Conservation (phyloP, 768 basidiomycete genomes). For the Auricularia sp. region DNA sequence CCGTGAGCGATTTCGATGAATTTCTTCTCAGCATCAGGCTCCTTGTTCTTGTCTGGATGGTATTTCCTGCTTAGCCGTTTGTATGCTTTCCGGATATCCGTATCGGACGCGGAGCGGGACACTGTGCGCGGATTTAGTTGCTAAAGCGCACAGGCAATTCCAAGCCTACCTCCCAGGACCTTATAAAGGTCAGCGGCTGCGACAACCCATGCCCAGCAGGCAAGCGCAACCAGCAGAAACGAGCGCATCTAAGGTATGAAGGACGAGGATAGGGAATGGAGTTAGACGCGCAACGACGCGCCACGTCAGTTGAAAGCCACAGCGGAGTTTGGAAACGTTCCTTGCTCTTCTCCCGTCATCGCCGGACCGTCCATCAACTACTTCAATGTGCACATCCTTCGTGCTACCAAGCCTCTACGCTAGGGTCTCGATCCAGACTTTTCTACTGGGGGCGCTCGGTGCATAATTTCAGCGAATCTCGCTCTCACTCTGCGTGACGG, state of each 20-base stretch:
- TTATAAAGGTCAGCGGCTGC: constrained; percentile 72
- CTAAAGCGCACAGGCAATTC: not conserved
- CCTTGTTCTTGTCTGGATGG: constrained; percentile 95
- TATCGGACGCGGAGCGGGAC: constrained; percentile 69
- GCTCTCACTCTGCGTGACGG: too few relatives aligned
- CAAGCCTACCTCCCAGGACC: constrained; percentile 60
- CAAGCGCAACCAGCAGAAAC: constrained; percentile 21
- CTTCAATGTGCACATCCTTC: too few relatives aligned
- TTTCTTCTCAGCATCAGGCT: constrained; percentile 65
- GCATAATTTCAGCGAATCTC: too few relatives aligned
- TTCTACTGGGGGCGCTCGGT: too few relatives aligned
- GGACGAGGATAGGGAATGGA: not conserved
- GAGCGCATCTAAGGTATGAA: not conserved
- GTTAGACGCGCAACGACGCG: not conserved
- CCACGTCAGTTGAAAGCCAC: not conserved
- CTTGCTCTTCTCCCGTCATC: too few relatives aligned
- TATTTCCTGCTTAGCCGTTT: constrained; percentile 80
- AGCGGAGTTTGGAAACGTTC: too few relatives aligned
- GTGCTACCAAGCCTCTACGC: too few relatives aligned
- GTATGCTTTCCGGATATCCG: constrained; percentile 87
- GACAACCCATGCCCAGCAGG: constrained; percentile 25
- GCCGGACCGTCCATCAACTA: too few relatives aligned
- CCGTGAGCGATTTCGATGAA: constrained; percentile 91
- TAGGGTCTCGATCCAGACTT: too few relatives aligned
- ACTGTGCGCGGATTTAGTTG: constrained; percentile 28